A percentile compares a stretch with the other conserved stretches of the same genome.
Conservation (phyloP, 176 grass and related monocot species). For the Carex parvula region DNA sequence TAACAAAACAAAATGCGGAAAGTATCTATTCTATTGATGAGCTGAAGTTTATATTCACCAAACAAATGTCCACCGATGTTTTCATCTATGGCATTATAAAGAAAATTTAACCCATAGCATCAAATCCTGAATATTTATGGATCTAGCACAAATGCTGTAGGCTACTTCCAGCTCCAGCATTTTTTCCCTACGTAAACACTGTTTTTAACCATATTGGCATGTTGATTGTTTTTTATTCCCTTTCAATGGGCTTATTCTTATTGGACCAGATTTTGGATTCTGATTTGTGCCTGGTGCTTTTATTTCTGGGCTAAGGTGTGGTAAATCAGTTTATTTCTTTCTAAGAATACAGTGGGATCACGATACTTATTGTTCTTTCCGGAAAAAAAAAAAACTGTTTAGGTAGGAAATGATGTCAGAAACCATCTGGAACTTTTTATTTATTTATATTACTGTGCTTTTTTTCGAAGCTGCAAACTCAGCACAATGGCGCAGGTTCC, state of each 20-base stretch:
- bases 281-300: neutral
- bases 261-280: neutral
- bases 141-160: too few relatives aligned
- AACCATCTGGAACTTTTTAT: neutral
- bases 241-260: neutral
- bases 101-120: too few relatives aligned
- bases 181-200: neutral
- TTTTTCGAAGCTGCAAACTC: too few relatives aligned
- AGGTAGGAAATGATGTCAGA: neutral
- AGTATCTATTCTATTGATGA: too few relatives aligned
- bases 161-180: too few relatives aligned
- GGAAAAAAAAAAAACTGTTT: neutral
- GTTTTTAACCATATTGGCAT: neutral
- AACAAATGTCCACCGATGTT: too few relatives aligned
- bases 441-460: neutral
- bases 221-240: neutral
- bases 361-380: neutral
- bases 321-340: neutral
- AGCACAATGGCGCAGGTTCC: too few relatives aligned
- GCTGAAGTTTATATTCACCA: too few relatives aligned
- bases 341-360: neutral
- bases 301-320: neutral
- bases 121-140: too few relatives aligned
- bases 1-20: too few relatives aligned
- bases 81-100: too few relatives aligned